Percentiles rank a stretch among this genome's conserved stretches.
Evolutionary conservation across 257 asterid genomes (phyloP).

Genomic region (Haberlea rhodopensis): DNA sequence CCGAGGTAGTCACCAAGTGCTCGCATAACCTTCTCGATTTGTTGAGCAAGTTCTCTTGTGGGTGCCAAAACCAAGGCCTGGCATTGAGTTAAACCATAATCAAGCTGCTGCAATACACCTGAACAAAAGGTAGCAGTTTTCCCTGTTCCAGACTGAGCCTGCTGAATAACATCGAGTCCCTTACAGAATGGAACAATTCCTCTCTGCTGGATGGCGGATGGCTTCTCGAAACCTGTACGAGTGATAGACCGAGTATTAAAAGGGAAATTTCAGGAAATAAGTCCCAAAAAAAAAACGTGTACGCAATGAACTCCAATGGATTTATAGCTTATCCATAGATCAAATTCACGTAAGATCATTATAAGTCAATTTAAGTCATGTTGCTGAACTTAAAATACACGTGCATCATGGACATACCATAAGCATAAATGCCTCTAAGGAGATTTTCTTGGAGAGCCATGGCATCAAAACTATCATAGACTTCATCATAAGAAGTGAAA

Average conservation of each 20-base stretch:
- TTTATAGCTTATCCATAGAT: not conserved
- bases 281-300: not conserved
- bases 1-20: constrained; percentile 70
- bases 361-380: not conserved
- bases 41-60: constrained; percentile 60
- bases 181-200: constrained; percentile 64
- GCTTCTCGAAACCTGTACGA: constrained; percentile 59
- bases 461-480: constrained; percentile 36
- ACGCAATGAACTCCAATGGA: not conserved
- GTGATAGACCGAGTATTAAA: not conserved
- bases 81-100: constrained; percentile 48
- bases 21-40: constrained; percentile 57
- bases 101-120: constrained; percentile 61
- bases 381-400: not conserved
- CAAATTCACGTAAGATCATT: not conserved
- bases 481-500: constrained; percentile 42
- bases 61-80: constrained; percentile 64
- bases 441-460: constrained; percentile 43
- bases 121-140: constrained; percentile 62
- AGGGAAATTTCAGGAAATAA: not conserved
- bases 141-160: constrained; percentile 70
- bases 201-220: constrained; percentile 68
- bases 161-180: constrained; percentile 70
- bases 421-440: constrained; percentile 45
- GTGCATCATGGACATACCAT: constrained; percentile 27